Percentiles rank a stretch among this genome's conserved stretches.
These are phyloP conservation scores for Aegilops bicornis DNA, from an alignment of 176 grass and related monocot genomes.

Conservation along the genomic window DNA sequence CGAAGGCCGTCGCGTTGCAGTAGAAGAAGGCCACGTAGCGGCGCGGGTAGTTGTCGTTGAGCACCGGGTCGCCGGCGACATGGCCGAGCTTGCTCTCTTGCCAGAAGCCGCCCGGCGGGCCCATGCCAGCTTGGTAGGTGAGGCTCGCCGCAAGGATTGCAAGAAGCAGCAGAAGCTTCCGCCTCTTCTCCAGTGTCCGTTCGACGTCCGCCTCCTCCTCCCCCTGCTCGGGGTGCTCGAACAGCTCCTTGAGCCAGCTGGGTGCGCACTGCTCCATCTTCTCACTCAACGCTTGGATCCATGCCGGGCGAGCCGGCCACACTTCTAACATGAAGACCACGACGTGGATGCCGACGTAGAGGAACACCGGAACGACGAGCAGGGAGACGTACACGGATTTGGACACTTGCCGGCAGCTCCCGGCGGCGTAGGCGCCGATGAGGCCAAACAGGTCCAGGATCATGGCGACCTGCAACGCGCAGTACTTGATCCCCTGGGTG, in stretches of 20 bases:
- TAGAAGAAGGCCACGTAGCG: slow-evolving; percentile 51
- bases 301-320: neutral
- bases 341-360: slow-evolving; percentile 33
- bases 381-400: slow-evolving; percentile 41
- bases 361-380: slow-evolving; percentile 25
- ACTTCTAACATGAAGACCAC: slow-evolving; percentile 30
- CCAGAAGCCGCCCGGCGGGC: slow-evolving; percentile 48
- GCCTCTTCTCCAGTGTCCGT: slow-evolving; percentile 17
- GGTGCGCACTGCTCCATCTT: neutral
- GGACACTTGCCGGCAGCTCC: slow-evolving; percentile 27
- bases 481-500: slow-evolving; percentile 39
- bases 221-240: neutral
- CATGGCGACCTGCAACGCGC: slow-evolving; percentile 41
- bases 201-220: neutral
- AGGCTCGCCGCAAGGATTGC: slow-evolving; percentile 33
- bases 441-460: slow-evolving; percentile 47
- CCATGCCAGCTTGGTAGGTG: slow-evolving; percentile 52
- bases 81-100: neutral
- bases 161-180: slow-evolving; percentile 45
- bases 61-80: slow-evolving; percentile 31
- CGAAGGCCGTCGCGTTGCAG: slow-evolving; percentile 45
- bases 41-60: slow-evolving; percentile 32
- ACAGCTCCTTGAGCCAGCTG: slow-evolving; percentile 17
- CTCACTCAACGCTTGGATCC: neutral
- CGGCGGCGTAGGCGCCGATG: slow-evolving; percentile 40